These are phyloP conservation scores for Aspergillus udagawae DNA, from an alignment of 2,329 filamentous ascomycete genomes.

Conservation along the genomic window DNA sequence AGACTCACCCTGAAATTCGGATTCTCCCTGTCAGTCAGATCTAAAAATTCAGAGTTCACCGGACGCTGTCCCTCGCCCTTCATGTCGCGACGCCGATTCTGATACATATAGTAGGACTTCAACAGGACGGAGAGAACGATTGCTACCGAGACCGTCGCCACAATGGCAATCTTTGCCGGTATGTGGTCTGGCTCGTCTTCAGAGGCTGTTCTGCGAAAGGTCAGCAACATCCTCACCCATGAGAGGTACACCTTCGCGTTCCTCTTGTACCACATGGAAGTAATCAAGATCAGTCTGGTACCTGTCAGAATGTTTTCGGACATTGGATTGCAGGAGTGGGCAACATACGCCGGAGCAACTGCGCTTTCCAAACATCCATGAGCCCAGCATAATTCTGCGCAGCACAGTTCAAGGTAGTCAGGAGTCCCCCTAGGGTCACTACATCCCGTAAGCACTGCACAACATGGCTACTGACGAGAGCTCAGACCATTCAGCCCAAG, in stretches of 20 bases:
- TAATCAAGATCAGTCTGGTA: constrained; percentile 49
- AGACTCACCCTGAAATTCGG: constrained; percentile 20
- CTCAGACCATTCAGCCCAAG: constrained; percentile 41
- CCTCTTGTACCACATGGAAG: constrained; percentile 53
- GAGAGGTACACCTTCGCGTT: constrained; percentile 15
- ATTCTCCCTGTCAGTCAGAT: constrained; percentile 32
- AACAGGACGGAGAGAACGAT: constrained; percentile 25
- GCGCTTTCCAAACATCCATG: constrained; percentile 53
- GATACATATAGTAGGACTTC: constrained; percentile 23
- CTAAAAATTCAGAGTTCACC: constrained; percentile 27
- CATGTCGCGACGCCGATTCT: constrained; percentile 27
- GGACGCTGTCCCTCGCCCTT: constrained; percentile 15
- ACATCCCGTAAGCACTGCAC: constrained; percentile 7
- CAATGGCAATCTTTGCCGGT: constrained; percentile 38
- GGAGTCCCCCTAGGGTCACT: constrained; percentile 44
- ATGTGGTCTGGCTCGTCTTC: constrained; percentile 41
- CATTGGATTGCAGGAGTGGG: background rate
- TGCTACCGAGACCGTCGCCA: constrained; percentile 26
- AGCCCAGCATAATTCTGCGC: constrained; percentile 50
- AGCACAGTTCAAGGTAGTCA: constrained; percentile 47
- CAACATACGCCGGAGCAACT: constrained; percentile 45
- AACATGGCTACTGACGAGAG: constrained; percentile 23
- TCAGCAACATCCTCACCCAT: constrained; percentile 1
- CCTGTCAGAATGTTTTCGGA: background rate
- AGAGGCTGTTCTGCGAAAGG: constrained; percentile 51